A percentile compares a stretch with the other conserved stretches of the same genome.
Evolutionary conservation across 2,329 filamentous ascomycete genomes (phyloP).

Genomic region (Drechslerella dactyloides): DNA sequence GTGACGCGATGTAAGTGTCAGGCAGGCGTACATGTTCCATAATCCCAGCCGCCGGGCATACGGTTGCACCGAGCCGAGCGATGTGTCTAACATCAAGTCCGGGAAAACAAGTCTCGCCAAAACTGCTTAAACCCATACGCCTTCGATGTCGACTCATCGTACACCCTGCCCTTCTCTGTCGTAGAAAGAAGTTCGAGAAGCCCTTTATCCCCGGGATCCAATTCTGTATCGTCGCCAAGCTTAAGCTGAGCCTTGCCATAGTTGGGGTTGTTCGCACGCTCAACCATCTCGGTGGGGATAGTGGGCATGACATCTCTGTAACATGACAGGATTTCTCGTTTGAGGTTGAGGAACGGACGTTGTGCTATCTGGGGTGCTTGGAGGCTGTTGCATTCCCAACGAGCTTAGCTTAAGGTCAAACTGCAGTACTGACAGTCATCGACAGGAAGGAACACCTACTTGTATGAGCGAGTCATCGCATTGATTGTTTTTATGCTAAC

Average conservation of each 20-base stretch:
- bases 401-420: background rate
- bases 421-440: too few species aligned
- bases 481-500: slow-evolving; percentile 81
- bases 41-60: too few species aligned
- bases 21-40: too few species aligned
- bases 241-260: slow-evolving; percentile 40
- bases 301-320: slow-evolving; percentile 84
- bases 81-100: background rate
- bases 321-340: slow-evolving; percentile 79
- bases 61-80: too few species aligned
- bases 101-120: slow-evolving; percentile 77
- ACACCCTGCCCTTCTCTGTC: slow-evolving; percentile 66
- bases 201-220: slow-evolving; percentile 59
- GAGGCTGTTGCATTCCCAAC: slow-evolving; percentile 59
- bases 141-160: slow-evolving; percentile 75
- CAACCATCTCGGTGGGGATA: slow-evolving; percentile 73
- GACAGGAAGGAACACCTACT: slow-evolving; percentile 58
- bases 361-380: slow-evolving; percentile 91
- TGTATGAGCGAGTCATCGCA: slow-evolving; percentile 81
- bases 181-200: slow-evolving; percentile 69
- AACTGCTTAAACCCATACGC: slow-evolving; percentile 85
- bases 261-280: slow-evolving; percentile 56
- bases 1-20: background rate
- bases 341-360: slow-evolving; percentile 86
- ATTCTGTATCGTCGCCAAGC: slow-evolving; percentile 17